phyloP scores from a whole-genome alignment of 495 filamentous ascomycete genomes.

The Talaromyces thailandensis region DNA sequence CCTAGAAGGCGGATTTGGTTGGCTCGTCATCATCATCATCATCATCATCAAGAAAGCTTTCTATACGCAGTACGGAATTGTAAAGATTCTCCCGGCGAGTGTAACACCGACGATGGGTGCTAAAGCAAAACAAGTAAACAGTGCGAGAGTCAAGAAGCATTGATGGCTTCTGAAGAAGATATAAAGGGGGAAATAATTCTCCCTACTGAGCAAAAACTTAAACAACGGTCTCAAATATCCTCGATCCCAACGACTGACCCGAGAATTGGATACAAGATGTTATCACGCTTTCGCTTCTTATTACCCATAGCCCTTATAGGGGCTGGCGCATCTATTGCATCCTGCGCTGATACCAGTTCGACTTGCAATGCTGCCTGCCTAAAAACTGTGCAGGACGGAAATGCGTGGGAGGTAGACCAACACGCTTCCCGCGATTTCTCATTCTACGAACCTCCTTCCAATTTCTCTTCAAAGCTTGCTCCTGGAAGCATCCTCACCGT shows the following conservation, averaged over 20 bases:
- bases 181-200: background rate
- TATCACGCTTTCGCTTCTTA: background rate
- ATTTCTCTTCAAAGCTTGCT: background rate
- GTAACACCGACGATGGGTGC: background rate
- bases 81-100: background rate
- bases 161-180: background rate
- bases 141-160: background rate
- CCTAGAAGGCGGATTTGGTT: background rate
- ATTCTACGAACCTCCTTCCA: constrained; percentile 1
- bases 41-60: too few relatives aligned
- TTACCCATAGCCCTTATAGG: background rate
- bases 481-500: background rate
- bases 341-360: background rate
- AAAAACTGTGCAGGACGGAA: background rate
- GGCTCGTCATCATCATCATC: background rate
- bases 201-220: background rate
- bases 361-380: background rate
- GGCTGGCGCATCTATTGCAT: background rate
- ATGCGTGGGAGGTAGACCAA: background rate
- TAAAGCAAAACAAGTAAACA: background rate
- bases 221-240: background rate
- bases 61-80: background rate
- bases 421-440: constrained; percentile 3
- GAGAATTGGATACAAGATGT: background rate
- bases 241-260: background rate